Base-by-base conservation (phyloP, 805 yeast species). In the Yamadazyma scolyti region DNA sequence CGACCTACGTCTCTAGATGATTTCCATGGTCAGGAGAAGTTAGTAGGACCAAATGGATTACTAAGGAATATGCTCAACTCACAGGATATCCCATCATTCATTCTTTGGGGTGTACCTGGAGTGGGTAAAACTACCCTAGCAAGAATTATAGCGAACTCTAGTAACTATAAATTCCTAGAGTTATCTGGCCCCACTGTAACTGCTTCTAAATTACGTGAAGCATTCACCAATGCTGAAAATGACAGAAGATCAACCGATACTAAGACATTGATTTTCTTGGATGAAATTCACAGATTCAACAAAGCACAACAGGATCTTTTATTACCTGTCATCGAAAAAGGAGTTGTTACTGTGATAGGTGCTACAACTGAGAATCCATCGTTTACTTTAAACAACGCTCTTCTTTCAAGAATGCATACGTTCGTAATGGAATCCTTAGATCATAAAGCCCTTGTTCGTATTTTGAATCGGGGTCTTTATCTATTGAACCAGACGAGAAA, bases 301-400 rank as follows among this genome's bases (percentile, higher is more conserved):
- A 62, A 63, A 28, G 65, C 67, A 0, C 64, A 58, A 7, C 72
- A 65, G 34, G 72, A 65, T 38, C 35, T 63, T 16, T 49, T 65
- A 12, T 47, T 65, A 6, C 72, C 72, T 0, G 68, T 61, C 9
- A 52, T 65, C 5, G 72, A 65, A 33, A 56, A 55, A 22, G 72
- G 72, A 0, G 28, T 44, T 1, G 52, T 61, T 3, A 63, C 67
- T 0, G 59, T 65, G 2, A 53, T 65, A 13, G 72, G 71, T 0
- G 72, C 72, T 6, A 65, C 72, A 17, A 65, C 72, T 1, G 98
- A 93, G 52, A 93, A 93, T 51, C 72, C 72, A 1, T 63, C 71
- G 1, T 65, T 65, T 38, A 58, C 61, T 1, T 40, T 65, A 18
- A 65, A 63, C 36, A 62, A 61, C 39, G 71, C 72, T 0, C 48